These are phyloP conservation scores for Citrullus colocynthis DNA, from an alignment of 306 rosid genomes.

Conservation along the genomic window DNA sequence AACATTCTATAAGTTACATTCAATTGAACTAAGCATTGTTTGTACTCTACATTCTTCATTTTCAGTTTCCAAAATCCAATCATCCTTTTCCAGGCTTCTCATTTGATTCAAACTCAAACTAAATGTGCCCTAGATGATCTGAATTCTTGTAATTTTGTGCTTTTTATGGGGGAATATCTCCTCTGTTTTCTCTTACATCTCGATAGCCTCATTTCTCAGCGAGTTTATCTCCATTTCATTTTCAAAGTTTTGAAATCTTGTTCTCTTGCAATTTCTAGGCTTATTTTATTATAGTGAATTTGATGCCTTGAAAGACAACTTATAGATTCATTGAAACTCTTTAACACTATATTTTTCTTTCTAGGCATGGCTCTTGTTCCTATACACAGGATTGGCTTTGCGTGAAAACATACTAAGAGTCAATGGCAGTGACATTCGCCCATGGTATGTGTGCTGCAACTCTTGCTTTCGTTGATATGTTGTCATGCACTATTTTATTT, in stretches of 20 bases:
- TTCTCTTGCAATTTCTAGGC: background rate
- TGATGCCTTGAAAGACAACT: background rate
- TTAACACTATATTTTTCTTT: slow-evolving; percentile 9
- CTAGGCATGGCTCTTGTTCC: slow-evolving; percentile 95
- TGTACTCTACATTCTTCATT: background rate
- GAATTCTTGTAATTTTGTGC: background rate
- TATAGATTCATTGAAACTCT: slow-evolving; percentile 6
- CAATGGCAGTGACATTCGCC: slow-evolving; percentile 94
- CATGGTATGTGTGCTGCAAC: slow-evolving; percentile 45
- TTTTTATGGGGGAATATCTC: background rate
- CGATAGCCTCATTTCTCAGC: no score
- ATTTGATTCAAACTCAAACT: background rate
- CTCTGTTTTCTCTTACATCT: background rate
- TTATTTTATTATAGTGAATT: background rate
- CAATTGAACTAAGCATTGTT: background rate
- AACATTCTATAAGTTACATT: background rate
- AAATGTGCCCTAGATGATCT: background rate
- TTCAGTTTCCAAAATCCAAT: background rate
- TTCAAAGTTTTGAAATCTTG: background rate
- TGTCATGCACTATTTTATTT: background rate
- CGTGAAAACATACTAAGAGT: slow-evolving; percentile 91
- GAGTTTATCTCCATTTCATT: no score
- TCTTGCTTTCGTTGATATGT: background rate
- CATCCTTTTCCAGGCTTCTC: background rate
- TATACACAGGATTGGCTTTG: slow-evolving; percentile 86